A percentile compares a stretch with the other conserved stretches of the same genome.
These are phyloP conservation scores for Millerago galiae DNA, from an alignment of 805 yeast species.

Conservation along the genomic window DNA sequence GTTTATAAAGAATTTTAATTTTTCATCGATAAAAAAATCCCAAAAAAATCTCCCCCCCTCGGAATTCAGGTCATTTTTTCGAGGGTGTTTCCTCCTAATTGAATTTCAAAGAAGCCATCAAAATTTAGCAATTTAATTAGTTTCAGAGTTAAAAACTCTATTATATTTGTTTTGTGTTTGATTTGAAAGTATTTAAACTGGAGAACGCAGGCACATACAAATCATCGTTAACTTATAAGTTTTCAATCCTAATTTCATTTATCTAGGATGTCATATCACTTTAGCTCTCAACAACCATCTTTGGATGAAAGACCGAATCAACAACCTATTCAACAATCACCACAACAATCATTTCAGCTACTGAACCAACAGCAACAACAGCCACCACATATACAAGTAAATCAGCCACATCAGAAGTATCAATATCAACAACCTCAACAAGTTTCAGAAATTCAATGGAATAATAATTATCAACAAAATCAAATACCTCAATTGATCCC, in stretches of 20 bases:
- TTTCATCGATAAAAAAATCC: not conserved
- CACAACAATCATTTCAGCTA: not conserved
- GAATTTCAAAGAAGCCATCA: too few species aligned
- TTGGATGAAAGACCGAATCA: constrained; percentile 12
- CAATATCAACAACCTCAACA: constrained; percentile 5
- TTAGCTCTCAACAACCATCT: constrained; percentile 19
- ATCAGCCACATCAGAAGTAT: constrained; percentile 3
- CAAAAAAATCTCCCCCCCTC: too few species aligned
- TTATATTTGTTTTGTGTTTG: too few species aligned
- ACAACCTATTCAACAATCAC: constrained; percentile 3
- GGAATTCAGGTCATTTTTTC: too few species aligned
- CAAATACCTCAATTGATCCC: constrained; percentile 18
- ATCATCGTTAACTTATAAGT: too few species aligned
- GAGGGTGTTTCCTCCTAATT: too few species aligned
- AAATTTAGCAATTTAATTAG: too few species aligned
- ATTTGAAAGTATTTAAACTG: too few species aligned
- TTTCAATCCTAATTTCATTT: not conserved
- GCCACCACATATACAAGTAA: constrained; percentile 2
- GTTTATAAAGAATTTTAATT: not conserved
- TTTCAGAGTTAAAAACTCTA: too few species aligned
- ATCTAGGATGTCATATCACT: constrained; percentile 19
- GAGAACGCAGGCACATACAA: too few species aligned
- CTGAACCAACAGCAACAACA: constrained; percentile 3
- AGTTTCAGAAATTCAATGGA: constrained; percentile 19
- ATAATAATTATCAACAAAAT: constrained; percentile 15